Evolutionary conservation across 2,329 filamentous ascomycete species (phyloP).

Genomic region (Xylaria arbuscula): DNA sequence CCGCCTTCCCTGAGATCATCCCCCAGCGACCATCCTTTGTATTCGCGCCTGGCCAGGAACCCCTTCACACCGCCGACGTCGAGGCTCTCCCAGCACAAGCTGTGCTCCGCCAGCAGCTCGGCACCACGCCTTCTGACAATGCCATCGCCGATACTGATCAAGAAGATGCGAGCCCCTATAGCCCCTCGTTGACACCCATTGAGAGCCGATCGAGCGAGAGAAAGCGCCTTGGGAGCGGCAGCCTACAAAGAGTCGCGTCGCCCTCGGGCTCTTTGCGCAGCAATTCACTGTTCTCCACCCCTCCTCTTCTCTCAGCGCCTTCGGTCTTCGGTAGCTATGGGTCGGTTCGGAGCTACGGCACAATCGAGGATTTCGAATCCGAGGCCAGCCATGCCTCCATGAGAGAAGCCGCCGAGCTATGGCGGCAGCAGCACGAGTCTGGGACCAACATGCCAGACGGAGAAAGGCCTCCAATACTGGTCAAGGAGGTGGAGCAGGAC

Average conservation of each 20-base stretch:
- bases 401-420: conserved; percentile 62
- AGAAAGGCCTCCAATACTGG: conserved; percentile 79
- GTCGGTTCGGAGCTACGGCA: conserved; percentile 66
- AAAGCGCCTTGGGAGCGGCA: conserved; percentile 59
- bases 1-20: conserved; percentile 87
- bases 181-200: conserved; percentile 33
- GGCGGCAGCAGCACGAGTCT: conserved; percentile 65
- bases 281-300: conserved; percentile 66
- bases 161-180: conserved; percentile 44
- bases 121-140: conserved; percentile 51
- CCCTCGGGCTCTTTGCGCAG: conserved; percentile 50
- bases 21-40: conserved; percentile 81
- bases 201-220: conserved; percentile 52
- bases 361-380: conserved; percentile 62
- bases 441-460: conserved; percentile 62
- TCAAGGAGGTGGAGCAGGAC: conserved; percentile 89
- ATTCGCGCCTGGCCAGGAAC: conserved; percentile 67
- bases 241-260: conserved; percentile 51
- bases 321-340: conserved; percentile 79
- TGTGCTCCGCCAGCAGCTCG: conserved; percentile 65
- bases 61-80: conserved; percentile 54
- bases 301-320: conserved; percentile 72
- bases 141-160: conserved; percentile 44
- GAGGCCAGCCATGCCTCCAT: conserved; percentile 59
- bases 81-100: conserved; percentile 55